Percentiles rank a stretch among this genome's conserved stretches.
phyloP scores from a whole-genome alignment of 2,329 filamentous ascomycete species.

The Colletotrichum ledebouriae region DNA sequence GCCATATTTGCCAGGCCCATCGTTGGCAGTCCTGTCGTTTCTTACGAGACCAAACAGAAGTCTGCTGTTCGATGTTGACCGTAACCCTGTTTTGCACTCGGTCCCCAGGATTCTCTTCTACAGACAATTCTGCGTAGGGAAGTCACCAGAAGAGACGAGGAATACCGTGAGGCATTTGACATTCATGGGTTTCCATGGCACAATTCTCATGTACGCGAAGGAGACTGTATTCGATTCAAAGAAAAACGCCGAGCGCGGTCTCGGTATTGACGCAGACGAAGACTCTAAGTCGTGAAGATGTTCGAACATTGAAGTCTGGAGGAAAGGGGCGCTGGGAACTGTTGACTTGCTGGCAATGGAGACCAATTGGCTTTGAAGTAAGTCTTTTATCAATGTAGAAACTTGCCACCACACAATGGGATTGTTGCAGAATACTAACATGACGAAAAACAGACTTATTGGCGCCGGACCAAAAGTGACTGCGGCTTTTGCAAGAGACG shows the following conservation, averaged over 20 bases:
- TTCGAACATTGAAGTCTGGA: too few species aligned
- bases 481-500: too few species aligned
- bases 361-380: too few species aligned
- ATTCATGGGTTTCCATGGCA: constrained; percentile 82
- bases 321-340: too few species aligned
- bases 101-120: constrained; percentile 88
- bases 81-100: constrained; percentile 77
- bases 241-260: constrained; percentile 53
- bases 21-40: constrained; percentile 21
- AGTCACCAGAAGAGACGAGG: constrained; percentile 76
- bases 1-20: constrained; percentile 18
- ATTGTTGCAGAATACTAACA: too few species aligned
- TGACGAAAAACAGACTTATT: too few species aligned
- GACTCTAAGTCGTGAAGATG: too few species aligned
- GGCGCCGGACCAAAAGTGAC: too few species aligned
- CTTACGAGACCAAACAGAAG: constrained; percentile 30
- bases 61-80: constrained; percentile 74
- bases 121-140: constrained; percentile 90
- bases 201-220: constrained; percentile 86
- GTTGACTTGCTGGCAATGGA: too few species aligned
- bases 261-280: too few species aligned
- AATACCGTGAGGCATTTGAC: constrained; percentile 76
- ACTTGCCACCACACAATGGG: too few species aligned
- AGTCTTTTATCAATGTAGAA: too few species aligned
- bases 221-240: constrained; percentile 79